Evolutionary conservation across 1,284 basidiomycete species (phyloP).

Genomic region (Stereum hirsutum): DNA sequence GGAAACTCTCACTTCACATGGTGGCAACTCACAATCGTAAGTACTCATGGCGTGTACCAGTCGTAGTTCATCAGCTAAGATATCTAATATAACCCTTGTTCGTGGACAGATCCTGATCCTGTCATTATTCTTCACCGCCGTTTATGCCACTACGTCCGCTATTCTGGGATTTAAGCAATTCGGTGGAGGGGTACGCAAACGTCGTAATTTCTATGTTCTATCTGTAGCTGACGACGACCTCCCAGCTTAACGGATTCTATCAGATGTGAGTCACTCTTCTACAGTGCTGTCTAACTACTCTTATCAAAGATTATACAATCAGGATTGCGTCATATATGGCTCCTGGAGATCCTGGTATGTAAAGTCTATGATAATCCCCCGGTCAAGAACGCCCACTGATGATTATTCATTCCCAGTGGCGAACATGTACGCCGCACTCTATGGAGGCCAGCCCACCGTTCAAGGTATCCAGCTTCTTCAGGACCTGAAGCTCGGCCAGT

Average conservation of each 20-base stretch:
- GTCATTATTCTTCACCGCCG: conserved; percentile 26
- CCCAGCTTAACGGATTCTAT: too few relatives aligned
- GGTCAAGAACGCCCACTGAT: conserved; percentile 17
- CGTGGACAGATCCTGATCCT: not conserved
- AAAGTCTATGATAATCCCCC: conserved; percentile 4
- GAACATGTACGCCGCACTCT: not conserved
- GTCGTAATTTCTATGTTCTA: too few relatives aligned
- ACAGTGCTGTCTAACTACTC: conserved; percentile 13
- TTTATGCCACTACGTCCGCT: conserved; percentile 35
- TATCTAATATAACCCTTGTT: conserved; percentile 4
- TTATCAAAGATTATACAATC: conserved; percentile 20
- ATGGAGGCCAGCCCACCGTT: not conserved
- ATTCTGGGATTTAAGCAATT: conserved; percentile 27
- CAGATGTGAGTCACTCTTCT: too few relatives aligned
- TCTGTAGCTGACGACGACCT: too few relatives aligned
- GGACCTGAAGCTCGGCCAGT: conserved; percentile 39
- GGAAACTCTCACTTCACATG: conserved; percentile 39
- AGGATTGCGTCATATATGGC: conserved; percentile 22
- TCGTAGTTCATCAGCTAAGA: conserved; percentile 32
- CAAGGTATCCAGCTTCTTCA: conserved; percentile 26
- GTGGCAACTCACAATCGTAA: conserved; percentile 36
- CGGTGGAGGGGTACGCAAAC: too few relatives aligned
- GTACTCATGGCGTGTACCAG: conserved; percentile 32
- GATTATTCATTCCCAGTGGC: conserved; percentile 14
- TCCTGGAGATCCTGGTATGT: conserved; percentile 18